phyloP scores from a whole-genome alignment of 2,329 filamentous ascomycete species.

The Corynespora cassiicola region DNA sequence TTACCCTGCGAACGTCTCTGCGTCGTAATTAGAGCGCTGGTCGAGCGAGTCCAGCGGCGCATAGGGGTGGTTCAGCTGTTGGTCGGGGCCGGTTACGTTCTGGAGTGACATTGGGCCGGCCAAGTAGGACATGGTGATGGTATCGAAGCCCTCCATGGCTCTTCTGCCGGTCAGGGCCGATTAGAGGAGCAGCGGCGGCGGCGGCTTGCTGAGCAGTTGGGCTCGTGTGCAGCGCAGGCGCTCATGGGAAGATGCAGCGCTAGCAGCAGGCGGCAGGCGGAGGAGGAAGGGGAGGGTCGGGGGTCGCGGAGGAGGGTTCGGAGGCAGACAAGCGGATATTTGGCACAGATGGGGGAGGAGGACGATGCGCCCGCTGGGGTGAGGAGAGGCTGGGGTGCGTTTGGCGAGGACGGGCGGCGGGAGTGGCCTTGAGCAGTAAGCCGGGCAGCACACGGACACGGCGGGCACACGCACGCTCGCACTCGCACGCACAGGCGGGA shows the following conservation, averaged over 20 bases:
- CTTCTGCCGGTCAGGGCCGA: constrained; percentile 28
- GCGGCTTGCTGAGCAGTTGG: too few species aligned
- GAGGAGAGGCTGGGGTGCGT: constrained; percentile 12
- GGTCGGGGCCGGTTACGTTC: constrained; percentile 54
- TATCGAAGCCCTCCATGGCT: constrained; percentile 64
- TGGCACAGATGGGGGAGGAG: constrained; percentile 10
- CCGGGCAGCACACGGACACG: constrained; percentile 1
- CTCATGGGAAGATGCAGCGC: constrained; percentile 21
- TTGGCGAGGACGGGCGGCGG: constrained; percentile 9
- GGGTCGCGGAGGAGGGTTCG: constrained; percentile 8
- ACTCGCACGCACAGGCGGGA: too few species aligned
- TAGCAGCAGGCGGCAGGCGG: constrained; percentile 13
- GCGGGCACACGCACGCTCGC: neutral
- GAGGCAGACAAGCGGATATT: constrained; percentile 11
- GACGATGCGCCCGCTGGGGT: constrained; percentile 9
- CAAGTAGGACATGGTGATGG: constrained; percentile 68
- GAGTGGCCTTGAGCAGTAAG: too few species aligned
- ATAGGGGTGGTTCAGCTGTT: constrained; percentile 48
- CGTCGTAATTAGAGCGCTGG: constrained; percentile 66
- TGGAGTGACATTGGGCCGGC: constrained; percentile 63
- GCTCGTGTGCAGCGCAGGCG: constrained; percentile 36
- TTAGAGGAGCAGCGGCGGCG: constrained; percentile 16
- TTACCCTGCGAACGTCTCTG: constrained; percentile 67
- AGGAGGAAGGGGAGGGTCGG: constrained; percentile 12
- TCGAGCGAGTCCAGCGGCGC: constrained; percentile 63